phyloP scores from a whole-genome alignment of 371 early-diverging fungal genomes.

The Parasitella parasitica region DNA sequence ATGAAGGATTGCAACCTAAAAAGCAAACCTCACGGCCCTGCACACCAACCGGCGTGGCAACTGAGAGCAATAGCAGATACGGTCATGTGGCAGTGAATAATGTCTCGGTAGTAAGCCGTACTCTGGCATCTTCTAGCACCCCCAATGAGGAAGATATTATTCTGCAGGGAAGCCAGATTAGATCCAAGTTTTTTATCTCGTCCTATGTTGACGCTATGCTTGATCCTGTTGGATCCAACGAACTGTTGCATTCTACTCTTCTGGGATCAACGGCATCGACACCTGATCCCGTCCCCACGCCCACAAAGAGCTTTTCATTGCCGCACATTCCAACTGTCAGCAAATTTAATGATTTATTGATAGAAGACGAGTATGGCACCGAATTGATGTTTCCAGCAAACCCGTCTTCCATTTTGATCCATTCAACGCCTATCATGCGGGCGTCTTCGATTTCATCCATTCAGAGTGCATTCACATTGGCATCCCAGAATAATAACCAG shows the following conservation, averaged over 20 bases:
- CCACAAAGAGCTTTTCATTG: slow-evolving; percentile 24
- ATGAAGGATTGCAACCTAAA: slow-evolving; percentile 1
- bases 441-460: slow-evolving; percentile 13
- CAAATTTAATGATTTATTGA: slow-evolving; percentile 31
- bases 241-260: slow-evolving; percentile 3
- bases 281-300: slow-evolving; percentile 13
- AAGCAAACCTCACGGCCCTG: neutral
- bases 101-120: slow-evolving; percentile 5
- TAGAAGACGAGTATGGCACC: slow-evolving; percentile 14
- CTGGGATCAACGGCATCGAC: slow-evolving; percentile 2
- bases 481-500: neutral
- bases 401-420: slow-evolving; percentile 31
- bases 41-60: neutral
- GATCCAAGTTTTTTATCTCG: slow-evolving; percentile 17
- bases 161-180: neutral
- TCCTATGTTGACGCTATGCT: slow-evolving; percentile 31
- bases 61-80: neutral
- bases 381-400: slow-evolving; percentile 28
- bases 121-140: neutral
- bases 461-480: slow-evolving; percentile 1
- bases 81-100: slow-evolving; percentile 14
- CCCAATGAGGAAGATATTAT: neutral
- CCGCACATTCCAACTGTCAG: slow-evolving; percentile 46
- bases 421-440: slow-evolving; percentile 15
- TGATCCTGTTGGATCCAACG: slow-evolving; percentile 21